Percentiles rank a stretch among this genome's conserved stretches.
phyloP scores from a whole-genome alignment of 768 basidiomycete genomes.

The Tubosaeta sp. region DNA sequence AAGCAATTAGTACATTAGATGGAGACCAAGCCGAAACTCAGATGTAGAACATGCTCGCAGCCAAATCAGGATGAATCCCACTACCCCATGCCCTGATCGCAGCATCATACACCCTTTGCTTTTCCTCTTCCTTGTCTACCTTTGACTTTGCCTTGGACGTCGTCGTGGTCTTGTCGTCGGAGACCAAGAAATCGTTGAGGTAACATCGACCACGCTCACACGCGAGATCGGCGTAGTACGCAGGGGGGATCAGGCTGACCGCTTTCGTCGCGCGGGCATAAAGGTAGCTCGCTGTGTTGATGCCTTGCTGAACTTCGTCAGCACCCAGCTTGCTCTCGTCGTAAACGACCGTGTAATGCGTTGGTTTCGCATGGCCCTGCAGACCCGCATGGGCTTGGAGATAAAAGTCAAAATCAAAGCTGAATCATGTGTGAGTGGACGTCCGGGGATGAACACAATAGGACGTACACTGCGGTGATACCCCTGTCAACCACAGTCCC shows the following conservation, averaged over 20 bases:
- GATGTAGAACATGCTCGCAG: slow-evolving; percentile 73
- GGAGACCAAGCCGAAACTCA: slow-evolving; percentile 24
- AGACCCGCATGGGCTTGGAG: slow-evolving; percentile 73
- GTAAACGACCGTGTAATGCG: slow-evolving; percentile 77
- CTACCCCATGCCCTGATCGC: slow-evolving; percentile 43
- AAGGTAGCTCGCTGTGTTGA: slow-evolving; percentile 64
- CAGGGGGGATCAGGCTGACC: slow-evolving; percentile 75
- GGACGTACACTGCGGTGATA: slow-evolving; percentile 58
- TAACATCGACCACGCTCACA: slow-evolving; percentile 79
- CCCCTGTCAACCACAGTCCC: slow-evolving; percentile 82
- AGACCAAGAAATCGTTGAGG: slow-evolving; percentile 63
- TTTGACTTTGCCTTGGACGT: slow-evolving; percentile 32
- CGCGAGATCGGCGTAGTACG: slow-evolving; percentile 79
- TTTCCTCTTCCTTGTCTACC: slow-evolving; percentile 28
- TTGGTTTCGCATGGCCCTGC: slow-evolving; percentile 66
- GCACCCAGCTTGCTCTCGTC: slow-evolving; percentile 70
- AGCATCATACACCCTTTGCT: slow-evolving; percentile 15
- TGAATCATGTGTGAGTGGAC: slow-evolving; percentile 12
- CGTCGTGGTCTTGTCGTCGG: slow-evolving; percentile 46
- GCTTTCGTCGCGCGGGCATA: slow-evolving; percentile 83
- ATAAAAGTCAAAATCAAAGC: slow-evolving; percentile 64
- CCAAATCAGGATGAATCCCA: slow-evolving; percentile 54
- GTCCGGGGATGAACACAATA: not conserved
- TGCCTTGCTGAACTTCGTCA: slow-evolving; percentile 70
- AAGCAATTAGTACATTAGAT: not conserved